Base-by-base conservation (phyloP, 116 monocot genomes). In the Zostera marina region DNA sequence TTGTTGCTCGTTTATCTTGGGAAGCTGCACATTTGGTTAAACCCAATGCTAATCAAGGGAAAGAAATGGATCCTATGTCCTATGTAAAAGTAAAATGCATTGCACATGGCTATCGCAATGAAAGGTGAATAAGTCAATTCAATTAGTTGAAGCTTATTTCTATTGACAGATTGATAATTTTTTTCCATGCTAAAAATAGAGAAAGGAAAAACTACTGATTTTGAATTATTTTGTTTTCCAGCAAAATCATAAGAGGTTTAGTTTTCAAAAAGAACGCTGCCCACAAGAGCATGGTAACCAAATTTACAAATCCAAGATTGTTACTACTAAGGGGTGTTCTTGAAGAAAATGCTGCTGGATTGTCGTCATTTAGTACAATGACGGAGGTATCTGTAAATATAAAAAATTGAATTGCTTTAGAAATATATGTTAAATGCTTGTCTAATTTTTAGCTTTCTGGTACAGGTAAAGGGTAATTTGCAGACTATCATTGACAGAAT, bases 11-110 rank as follows among this genome's bases (percentile, higher is more conserved):
- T 39, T 73, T 98, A 44, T 98, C 96, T 22, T 89, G 89, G 96
- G 73, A 85, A 63, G 90, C 96, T 70, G 90, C 85, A 11, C 43
- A 68, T 41, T 68, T 98, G 47, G 60, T 98, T 42, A 86, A 80
- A 48, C 89, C 96, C 24, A 77, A 82, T 70, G 81, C 77, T 57
- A 72, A 44, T 66, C 68, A 85, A 56, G 96, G 96, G 38, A 78
- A 58, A 70, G 78, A 80, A 41, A 98, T 98, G 96, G 96, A 98
- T 73, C 90, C 90, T 67, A 61, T 59, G 0, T 77, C 65, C 16
- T 98, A 89, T 80, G 63, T 98, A 43, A 98, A 98, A 74, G 81
- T 98, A 22, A 98, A 98, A 61, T 89, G 90, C 52, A 58, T 98
- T 64, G 96, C 85, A 53, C 74, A 77, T 60, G 96, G 90, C 22